Evolutionary conservation across 768 basidiomycete genomes (phyloP).

Genomic region (Macrocybe gigantea): DNA sequence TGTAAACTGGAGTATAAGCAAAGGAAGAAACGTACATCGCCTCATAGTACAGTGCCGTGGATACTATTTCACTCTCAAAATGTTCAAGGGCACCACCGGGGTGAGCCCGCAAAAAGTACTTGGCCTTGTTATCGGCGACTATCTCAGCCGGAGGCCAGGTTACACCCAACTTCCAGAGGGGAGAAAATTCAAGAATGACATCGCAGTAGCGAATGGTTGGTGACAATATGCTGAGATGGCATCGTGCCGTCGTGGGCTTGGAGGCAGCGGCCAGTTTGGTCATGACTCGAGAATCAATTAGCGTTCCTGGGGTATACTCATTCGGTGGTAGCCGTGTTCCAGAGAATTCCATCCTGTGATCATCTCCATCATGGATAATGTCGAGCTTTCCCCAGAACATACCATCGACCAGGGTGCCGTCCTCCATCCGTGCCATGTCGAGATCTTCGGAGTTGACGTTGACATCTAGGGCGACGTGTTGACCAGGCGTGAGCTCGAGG

Average conservation of each 20-base stretch:
- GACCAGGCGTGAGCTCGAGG: conserved; percentile 74
- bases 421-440: conserved; percentile 90
- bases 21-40: conserved; percentile 51
- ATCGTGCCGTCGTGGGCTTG: conserved; percentile 72
- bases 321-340: conserved; percentile 67
- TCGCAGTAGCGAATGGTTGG: conserved; percentile 78
- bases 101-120: conserved; percentile 78
- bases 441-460: conserved; percentile 76
- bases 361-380: conserved; percentile 74
- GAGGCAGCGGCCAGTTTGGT: conserved; percentile 70
- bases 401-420: conserved; percentile 81
- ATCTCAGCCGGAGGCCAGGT: conserved; percentile 78
- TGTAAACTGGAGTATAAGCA: background rate
- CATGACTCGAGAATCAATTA: conserved; percentile 74
- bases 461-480: conserved; percentile 75
- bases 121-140: conserved; percentile 63
- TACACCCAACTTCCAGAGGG: conserved; percentile 67
- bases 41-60: conserved; percentile 82
- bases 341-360: conserved; percentile 75
- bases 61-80: conserved; percentile 75
- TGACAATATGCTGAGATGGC: conserved; percentile 67
- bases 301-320: conserved; percentile 60
- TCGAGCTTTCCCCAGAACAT: conserved; percentile 85
- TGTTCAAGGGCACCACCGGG: conserved; percentile 85
- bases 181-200: conserved; percentile 63